A percentile compares a stretch with the other conserved stretches of the same genome.
These are phyloP conservation scores for grape (Vitis vinifera) DNA, from an alignment of 164 flowering plant species.

Conservation along the genomic window ASM3070453v1 NC_081817.1:21296001-21296500, in stretches of 20 bases:
- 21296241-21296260: no score
- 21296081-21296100: neutral
- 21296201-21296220: no score
- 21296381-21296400: slow-evolving; percentile 40
- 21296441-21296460: slow-evolving; percentile 85
- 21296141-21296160: neutral
- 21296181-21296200: neutral
- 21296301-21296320: neutral
- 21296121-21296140: neutral
- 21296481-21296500: slow-evolving; percentile 66
- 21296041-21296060: neutral
- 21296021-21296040: no score
- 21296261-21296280: neutral
- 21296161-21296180: neutral
- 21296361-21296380: slow-evolving; percentile 62
- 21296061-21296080: neutral
- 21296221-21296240: no score
- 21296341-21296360: slow-evolving; percentile 29
- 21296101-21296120: neutral
- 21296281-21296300: neutral
- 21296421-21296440: slow-evolving; percentile 70
- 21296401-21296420: slow-evolving; percentile 65
- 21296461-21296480: slow-evolving; percentile 74
- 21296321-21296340: neutral
- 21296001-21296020: no score